phyloP scores from a whole-genome alignment of 106 monocot species.

The Phalaenopsis equestris region DNA sequence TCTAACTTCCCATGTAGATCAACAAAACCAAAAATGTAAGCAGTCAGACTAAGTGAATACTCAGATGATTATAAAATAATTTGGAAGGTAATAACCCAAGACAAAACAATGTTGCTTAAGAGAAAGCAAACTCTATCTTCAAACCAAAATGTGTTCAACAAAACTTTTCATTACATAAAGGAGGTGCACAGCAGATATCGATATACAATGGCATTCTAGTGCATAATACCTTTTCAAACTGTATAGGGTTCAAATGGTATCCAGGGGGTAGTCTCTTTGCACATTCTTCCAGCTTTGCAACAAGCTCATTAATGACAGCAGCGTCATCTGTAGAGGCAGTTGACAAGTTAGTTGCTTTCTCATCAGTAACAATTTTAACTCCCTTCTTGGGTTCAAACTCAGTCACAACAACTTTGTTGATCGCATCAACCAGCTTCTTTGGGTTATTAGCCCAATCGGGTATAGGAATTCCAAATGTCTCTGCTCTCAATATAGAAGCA shows the following conservation, averaged over 20 bases:
- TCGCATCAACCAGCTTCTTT: constrained; percentile 46
- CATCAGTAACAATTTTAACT: constrained; percentile 82
- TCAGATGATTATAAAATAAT: no score
- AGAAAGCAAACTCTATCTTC: not conserved
- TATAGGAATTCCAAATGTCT: constrained; percentile 59
- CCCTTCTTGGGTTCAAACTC: constrained; percentile 71
- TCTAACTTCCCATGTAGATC: no score
- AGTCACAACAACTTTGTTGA: constrained; percentile 53
- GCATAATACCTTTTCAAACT: constrained; percentile 86
- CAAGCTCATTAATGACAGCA: constrained; percentile 58
- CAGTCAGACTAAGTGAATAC: no score
- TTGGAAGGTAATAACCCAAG: no score
- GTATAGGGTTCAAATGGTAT: constrained; percentile 77
- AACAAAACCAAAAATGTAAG: no score
- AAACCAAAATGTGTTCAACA: not conserved
- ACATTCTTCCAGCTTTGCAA: constrained; percentile 57
- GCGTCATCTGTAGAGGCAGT: constrained; percentile 63
- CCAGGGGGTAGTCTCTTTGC: constrained; percentile 48
- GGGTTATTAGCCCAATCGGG: constrained; percentile 69
- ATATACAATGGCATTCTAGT: not conserved
- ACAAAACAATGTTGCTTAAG: no score
- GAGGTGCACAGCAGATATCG: not conserved
- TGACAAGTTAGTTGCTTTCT: constrained; percentile 63
- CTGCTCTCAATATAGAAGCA: constrained; percentile 71
- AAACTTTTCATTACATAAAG: not conserved